Conservation (phyloP, 805 yeast species). For the Aciculoconidium aculeatum region DNA sequence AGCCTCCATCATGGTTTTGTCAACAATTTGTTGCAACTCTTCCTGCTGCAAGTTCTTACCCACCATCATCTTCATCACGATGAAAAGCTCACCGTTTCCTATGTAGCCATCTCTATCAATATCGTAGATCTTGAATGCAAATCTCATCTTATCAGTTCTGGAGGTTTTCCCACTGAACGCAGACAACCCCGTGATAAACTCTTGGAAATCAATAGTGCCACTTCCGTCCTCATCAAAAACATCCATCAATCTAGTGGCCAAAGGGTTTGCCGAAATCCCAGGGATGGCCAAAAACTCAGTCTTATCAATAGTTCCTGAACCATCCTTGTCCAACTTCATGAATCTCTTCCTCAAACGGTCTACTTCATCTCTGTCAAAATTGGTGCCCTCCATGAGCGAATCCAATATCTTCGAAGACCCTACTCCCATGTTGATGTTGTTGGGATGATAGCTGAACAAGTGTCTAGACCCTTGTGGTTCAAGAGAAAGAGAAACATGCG, state of each 20-base stretch:
- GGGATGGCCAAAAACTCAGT: conserved; percentile 90
- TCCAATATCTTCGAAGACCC: conserved; percentile 59
- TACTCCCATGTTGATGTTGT: conserved; percentile 47
- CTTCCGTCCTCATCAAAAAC: conserved; percentile 90
- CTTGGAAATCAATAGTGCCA: conserved; percentile 93
- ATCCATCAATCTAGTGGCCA: conserved; percentile 85
- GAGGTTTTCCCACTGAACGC: conserved; percentile 83
- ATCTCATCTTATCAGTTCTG: conserved; percentile 72
- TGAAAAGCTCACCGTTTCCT: conserved; percentile 89
- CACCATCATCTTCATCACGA: conserved; percentile 95
- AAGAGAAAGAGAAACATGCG: too few relatives aligned
- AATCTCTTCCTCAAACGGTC: conserved; percentile 87
- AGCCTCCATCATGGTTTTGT: conserved; percentile 90
- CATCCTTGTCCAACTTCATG: conserved; percentile 91
- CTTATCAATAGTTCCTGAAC: conserved; percentile 86
- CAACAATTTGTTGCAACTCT: conserved; percentile 94
- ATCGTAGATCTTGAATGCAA: conserved; percentile 92
- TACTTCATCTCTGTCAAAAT: conserved; percentile 85
- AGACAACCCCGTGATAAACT: conserved; percentile 80
- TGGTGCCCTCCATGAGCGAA: conserved; percentile 72
- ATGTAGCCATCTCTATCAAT: conserved; percentile 93
- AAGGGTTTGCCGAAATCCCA: conserved; percentile 84
- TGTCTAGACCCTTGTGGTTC: too few relatives aligned
- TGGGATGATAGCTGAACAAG: too few relatives aligned
- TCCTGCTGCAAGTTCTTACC: conserved; percentile 82